A percentile compares a stretch with the other conserved stretches of the same genome.
phyloP scores from a whole-genome alignment of 2,329 filamentous ascomycete species.

The Arthrobotrys pseudoclavata region DNA sequence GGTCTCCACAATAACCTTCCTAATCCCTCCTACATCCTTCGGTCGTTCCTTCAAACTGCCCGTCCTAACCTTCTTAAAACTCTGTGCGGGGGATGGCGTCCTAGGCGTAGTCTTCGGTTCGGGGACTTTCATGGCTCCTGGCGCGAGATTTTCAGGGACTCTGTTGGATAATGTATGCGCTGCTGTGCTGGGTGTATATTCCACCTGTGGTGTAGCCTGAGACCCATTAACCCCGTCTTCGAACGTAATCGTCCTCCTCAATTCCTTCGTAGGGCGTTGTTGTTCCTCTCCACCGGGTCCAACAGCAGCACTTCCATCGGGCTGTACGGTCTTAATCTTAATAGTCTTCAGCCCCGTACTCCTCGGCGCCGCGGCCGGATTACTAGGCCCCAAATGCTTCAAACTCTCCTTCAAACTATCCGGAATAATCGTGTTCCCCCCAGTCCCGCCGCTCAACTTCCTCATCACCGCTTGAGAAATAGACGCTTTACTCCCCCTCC shows the following conservation, averaged over 20 bases:
- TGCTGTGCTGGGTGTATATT: conserved; percentile 16
- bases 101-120: conserved; percentile 64
- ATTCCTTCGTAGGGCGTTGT: conserved; percentile 13
- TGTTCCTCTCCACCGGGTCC: conserved; percentile 13
- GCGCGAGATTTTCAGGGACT: conserved; percentile 25
- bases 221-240: conserved; percentile 21
- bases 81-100: conserved; percentile 69
- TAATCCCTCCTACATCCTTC: conserved; percentile 78
- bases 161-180: conserved; percentile 31
- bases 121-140: conserved; percentile 63
- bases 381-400: conserved; percentile 76
- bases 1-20: conserved; percentile 80
- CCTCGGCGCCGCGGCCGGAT: conserved; percentile 76
- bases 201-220: neutral
- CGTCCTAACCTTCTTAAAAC: conserved; percentile 70
- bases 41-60: conserved; percentile 84
- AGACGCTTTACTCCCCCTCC: conserved; percentile 42
- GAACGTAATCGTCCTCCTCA: conserved; percentile 36
- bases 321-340: conserved; percentile 73
- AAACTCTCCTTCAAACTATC: conserved; percentile 75
- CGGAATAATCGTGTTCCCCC: conserved; percentile 41
- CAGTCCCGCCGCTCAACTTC: conserved; percentile 53
- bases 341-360: conserved; percentile 75
- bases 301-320: conserved; percentile 52
- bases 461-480: conserved; percentile 62